A percentile compares a stretch with the other conserved stretches of the same genome.
Conservation (phyloP, 164 flowering plant species). For the Stephania japonica region DNA sequence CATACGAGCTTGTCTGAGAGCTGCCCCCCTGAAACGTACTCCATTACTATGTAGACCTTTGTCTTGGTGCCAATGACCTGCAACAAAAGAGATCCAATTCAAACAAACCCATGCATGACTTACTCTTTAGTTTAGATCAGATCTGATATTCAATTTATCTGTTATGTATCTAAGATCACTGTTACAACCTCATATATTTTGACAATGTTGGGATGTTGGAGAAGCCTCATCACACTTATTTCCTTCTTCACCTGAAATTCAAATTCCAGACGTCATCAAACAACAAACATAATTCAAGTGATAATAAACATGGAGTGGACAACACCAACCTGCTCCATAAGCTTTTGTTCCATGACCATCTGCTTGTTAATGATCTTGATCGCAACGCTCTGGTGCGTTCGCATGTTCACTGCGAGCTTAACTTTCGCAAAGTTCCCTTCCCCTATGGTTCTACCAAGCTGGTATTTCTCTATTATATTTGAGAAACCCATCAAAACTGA, state of each 20-base stretch:
- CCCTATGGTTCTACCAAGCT: slow-evolving; percentile 54
- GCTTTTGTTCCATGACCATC: slow-evolving; percentile 48
- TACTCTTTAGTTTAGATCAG: neutral
- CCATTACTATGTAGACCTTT: slow-evolving; percentile 68
- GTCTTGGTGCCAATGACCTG: slow-evolving; percentile 74
- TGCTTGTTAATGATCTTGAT: slow-evolving; percentile 67
- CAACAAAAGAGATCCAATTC: neutral
- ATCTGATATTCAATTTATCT: neutral
- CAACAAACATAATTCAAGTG: neutral
- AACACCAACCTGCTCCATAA: slow-evolving; percentile 44
- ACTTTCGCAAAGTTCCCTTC: slow-evolving; percentile 82
- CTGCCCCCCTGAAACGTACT: slow-evolving; percentile 61
- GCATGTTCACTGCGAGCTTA: slow-evolving; percentile 44
- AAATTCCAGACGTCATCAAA: neutral
- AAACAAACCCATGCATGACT: neutral
- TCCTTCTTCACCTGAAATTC: slow-evolving; percentile 58
- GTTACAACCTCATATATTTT: slow-evolving; percentile 54
- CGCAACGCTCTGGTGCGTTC: slow-evolving; percentile 43
- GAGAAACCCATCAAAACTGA: slow-evolving; percentile 38
- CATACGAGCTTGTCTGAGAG: slow-evolving; percentile 66
- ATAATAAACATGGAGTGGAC: neutral
- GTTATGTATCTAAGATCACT: neutral
- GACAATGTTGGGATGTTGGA: slow-evolving; percentile 71
- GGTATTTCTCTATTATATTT: slow-evolving; percentile 49
- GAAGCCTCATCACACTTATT: slow-evolving; percentile 71